A percentile compares a stretch with the other conserved stretches of the same genome.
Conservation (phyloP, 805 yeast genomes). For the Zygotorulaspora danielsina region DNA sequence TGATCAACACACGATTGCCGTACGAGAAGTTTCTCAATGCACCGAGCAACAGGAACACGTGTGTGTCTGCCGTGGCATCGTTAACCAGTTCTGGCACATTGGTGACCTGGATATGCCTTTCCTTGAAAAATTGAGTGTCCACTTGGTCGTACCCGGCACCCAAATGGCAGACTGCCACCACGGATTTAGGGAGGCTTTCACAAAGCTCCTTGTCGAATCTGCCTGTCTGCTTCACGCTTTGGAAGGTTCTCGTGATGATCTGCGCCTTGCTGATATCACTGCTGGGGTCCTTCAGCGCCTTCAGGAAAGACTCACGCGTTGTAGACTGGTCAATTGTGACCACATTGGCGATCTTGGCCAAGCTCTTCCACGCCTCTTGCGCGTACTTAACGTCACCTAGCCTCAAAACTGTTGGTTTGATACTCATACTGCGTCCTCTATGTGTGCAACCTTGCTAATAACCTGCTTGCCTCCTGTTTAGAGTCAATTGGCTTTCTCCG, state of each 20-base stretch:
- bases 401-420: constrained; percentile 58
- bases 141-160: constrained; percentile 81
- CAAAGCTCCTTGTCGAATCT: constrained; percentile 61
- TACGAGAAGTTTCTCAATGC: constrained; percentile 63
- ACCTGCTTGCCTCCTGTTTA: too few relatives aligned
- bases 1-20: constrained; percentile 50
- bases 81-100: constrained; percentile 65
- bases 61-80: constrained; percentile 68
- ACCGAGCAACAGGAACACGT: constrained; percentile 56
- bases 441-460: too few relatives aligned
- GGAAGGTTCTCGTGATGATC: constrained; percentile 50
- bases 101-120: constrained; percentile 56
- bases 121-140: constrained; percentile 50
- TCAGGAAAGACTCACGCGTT: constrained; percentile 37
- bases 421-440: too few relatives aligned
- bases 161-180: constrained; percentile 52
- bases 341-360: constrained; percentile 46
- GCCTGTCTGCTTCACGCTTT: constrained; percentile 51
- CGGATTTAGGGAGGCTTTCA: constrained; percentile 48
- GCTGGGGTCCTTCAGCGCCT: constrained; percentile 30
- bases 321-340: constrained; percentile 41
- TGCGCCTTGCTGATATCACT: constrained; percentile 34
- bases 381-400: constrained; percentile 61
- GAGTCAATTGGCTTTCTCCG: too few relatives aligned
- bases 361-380: constrained; percentile 59